Conservation (phyloP, 768 basidiomycete species). For the Filobasidium floriforme region DNA sequence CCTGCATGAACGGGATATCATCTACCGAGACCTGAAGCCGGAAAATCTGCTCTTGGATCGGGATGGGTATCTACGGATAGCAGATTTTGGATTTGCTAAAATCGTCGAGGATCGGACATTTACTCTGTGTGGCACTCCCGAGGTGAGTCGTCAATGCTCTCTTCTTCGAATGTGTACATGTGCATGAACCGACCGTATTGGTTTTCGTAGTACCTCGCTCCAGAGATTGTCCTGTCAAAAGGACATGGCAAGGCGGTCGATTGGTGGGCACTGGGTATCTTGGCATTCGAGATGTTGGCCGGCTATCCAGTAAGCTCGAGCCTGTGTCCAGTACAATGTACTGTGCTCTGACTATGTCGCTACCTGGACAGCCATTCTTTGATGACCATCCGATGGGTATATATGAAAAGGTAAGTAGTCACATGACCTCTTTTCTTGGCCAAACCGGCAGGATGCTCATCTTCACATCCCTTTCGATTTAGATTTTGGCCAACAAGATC, state of each 20-base stretch:
- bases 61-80: conserved; percentile 84
- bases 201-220: conserved; percentile 65
- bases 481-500: conserved; percentile 74
- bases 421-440: background rate
- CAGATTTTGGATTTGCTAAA: conserved; percentile 98
- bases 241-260: conserved; percentile 97
- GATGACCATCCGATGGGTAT: conserved; percentile 97
- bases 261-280: conserved; percentile 97
- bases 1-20: conserved; percentile 90
- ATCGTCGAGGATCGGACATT: conserved; percentile 95
- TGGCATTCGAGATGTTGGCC: conserved; percentile 97
- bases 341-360: conserved; percentile 7
- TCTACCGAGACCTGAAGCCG: conserved; percentile 96
- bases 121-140: conserved; percentile 68
- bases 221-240: conserved; percentile 94
- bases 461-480: background rate
- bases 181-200: background rate
- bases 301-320: conserved; percentile 62
- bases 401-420: conserved; percentile 63
- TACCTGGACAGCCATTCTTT: conserved; percentile 71
- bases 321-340: background rate
- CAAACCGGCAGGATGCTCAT: too few relatives aligned
- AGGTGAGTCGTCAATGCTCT: conserved; percentile 17
- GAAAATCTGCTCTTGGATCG: conserved; percentile 95
- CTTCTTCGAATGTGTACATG: background rate